Evolutionary conservation across 176 grass and related monocot genomes (phyloP).

Genomic region (Ensete ventricosum): DNA sequence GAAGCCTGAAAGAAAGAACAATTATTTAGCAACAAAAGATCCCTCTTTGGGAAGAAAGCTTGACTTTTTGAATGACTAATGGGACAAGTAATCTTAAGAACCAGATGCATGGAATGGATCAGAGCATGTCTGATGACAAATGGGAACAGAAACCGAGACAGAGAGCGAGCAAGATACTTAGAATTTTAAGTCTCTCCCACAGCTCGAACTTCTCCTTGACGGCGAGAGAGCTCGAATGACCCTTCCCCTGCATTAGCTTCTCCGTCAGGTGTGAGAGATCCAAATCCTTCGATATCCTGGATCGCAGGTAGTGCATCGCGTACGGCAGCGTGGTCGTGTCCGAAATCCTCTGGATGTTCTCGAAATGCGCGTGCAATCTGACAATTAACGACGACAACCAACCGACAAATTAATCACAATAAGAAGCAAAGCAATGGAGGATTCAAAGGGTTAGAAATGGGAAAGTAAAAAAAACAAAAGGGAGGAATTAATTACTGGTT

Average conservation of each 20-base stretch:
- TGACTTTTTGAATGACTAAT: too few species aligned
- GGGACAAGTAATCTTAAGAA: background rate
- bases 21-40: background rate
- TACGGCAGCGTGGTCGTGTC: constrained; percentile 80
- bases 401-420: constrained; percentile 1
- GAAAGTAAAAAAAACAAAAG: background rate
- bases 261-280: constrained; percentile 73
- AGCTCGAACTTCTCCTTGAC: constrained; percentile 62
- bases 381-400: background rate
- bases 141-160: background rate
- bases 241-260: constrained; percentile 72
- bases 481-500: constrained; percentile 22
- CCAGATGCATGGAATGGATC: background rate
- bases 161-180: constrained; percentile 33
- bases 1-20: constrained; percentile 51
- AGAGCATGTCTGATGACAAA: background rate
- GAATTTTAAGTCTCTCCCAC: constrained; percentile 80
- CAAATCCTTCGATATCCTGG: constrained; percentile 45
- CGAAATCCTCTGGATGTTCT: constrained; percentile 72
- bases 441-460: background rate
- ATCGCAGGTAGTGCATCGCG: constrained; percentile 74
- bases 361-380: constrained; percentile 77
- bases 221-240: constrained; percentile 35
- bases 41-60: background rate
- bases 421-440: background rate